Conservation (phyloP, 2,329 filamentous ascomycete genomes). For the Xylogone sp. region DNA sequence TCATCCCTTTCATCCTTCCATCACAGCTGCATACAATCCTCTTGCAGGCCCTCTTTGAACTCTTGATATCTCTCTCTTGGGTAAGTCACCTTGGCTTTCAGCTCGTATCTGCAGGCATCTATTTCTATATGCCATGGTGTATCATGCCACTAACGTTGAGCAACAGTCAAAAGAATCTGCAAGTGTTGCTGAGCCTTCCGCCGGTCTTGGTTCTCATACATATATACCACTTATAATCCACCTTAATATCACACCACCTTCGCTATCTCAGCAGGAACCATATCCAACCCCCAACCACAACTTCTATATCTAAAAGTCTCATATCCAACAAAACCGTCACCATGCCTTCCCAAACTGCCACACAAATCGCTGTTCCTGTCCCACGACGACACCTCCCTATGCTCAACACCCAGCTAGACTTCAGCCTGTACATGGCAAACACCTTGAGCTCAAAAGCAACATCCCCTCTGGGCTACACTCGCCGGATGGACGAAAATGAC, state of each 20-base stretch:
- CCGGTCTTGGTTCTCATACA: not conserved
- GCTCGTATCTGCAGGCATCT: conserved; percentile 6
- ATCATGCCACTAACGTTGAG: conserved; percentile 1
- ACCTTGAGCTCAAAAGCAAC: conserved; percentile 22
- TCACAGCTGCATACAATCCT: not conserved
- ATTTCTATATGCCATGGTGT: not conserved
- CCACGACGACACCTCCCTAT: conserved; percentile 41
- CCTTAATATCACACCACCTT: not conserved
- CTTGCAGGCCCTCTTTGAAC: not conserved
- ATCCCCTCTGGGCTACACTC: conserved; percentile 16
- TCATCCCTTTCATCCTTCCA: not conserved
- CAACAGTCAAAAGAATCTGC: conserved; percentile 1
- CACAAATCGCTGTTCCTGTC: conserved; percentile 26
- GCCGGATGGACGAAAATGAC: conserved; percentile 42
- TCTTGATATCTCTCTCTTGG: not conserved
- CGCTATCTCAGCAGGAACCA: not conserved
- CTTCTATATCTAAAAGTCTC: not conserved
- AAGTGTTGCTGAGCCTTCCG: not conserved
- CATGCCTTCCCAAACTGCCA: conserved; percentile 26
- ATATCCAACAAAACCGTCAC: conserved; percentile 3
- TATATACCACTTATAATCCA: not conserved
- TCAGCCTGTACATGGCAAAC: conserved; percentile 20
- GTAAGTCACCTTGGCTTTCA: conserved; percentile 6
- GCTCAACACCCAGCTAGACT: conserved; percentile 21
- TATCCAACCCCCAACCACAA: not conserved